phyloP scores from a whole-genome alignment of 2,329 filamentous ascomycete genomes.

The Byssothecium circinans region DNA sequence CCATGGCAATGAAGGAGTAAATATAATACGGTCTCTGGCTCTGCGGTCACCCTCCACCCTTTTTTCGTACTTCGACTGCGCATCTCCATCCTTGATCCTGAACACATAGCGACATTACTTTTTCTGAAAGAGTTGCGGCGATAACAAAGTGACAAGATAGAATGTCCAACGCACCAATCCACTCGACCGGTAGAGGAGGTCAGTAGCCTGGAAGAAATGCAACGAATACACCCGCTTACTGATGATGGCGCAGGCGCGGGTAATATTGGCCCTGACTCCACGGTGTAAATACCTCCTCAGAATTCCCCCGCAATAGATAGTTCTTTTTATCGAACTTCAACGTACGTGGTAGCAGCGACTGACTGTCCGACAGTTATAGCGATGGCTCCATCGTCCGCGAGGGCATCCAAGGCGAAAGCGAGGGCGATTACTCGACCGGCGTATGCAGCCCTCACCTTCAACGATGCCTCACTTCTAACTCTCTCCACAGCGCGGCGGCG shows the following conservation, averaged over 20 bases:
- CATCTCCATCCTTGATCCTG: conserved; percentile 11
- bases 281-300: conserved; percentile 36
- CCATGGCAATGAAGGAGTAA: conserved; percentile 25
- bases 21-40: conserved; percentile 34
- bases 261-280: conserved; percentile 58
- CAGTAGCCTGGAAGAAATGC: conserved; percentile 15
- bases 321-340: too few species aligned
- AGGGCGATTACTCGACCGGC: conserved; percentile 46
- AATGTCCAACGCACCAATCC: conserved; percentile 44
- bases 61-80: background rate
- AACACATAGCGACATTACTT: conserved; percentile 13
- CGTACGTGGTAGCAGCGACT: conserved; percentile 5
- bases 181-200: conserved; percentile 63
- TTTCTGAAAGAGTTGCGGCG: background rate
- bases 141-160: conserved; percentile 7
- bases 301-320: background rate
- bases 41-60: conserved; percentile 12
- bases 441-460: conserved; percentile 13
- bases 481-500: conserved; percentile 39
- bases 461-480: conserved; percentile 1
- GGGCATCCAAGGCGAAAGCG: conserved; percentile 43
- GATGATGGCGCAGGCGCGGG: conserved; percentile 52
- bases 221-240: conserved; percentile 1
- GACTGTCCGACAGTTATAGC: conserved; percentile 36
- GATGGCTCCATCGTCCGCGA: conserved; percentile 52